A percentile compares a stretch with the other conserved stretches of the same genome.
Evolutionary conservation across 352 stramenopile genomes (phyloP).

Genomic region (Stephanocyclus meneghinianus): DNA sequence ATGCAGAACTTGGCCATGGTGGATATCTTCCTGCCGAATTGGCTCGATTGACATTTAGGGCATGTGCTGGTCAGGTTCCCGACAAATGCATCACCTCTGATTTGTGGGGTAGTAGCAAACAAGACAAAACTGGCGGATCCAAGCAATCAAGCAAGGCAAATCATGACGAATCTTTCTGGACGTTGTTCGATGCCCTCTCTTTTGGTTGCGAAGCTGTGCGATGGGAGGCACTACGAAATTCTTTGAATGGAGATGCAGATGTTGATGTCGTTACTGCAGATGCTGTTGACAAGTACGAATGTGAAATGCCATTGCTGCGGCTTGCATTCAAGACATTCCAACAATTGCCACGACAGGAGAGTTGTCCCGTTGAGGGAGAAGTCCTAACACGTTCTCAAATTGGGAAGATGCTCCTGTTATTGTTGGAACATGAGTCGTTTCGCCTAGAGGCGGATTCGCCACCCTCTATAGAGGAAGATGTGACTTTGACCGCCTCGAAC

Average conservation of each 20-base stretch:
- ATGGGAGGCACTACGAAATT: slow-evolving; percentile 37
- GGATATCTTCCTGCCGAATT: slow-evolving; percentile 73
- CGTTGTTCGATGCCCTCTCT: slow-evolving; percentile 72
- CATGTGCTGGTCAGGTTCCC: slow-evolving; percentile 29
- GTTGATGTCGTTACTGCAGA: slow-evolving; percentile 13
- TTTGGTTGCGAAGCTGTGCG: slow-evolving; percentile 78
- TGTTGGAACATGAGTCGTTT: slow-evolving; percentile 68
- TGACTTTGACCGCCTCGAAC: neutral
- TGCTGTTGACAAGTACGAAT: slow-evolving; percentile 20
- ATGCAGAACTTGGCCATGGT: slow-evolving; percentile 71
- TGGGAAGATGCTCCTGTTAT: slow-evolving; percentile 61
- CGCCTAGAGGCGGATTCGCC: slow-evolving; percentile 57
- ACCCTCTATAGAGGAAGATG: slow-evolving; percentile 17
- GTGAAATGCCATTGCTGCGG: slow-evolving; percentile 55
- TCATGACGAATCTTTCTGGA: slow-evolving; percentile 49
- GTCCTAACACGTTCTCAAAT: slow-evolving; percentile 55
- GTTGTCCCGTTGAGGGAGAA: neutral
- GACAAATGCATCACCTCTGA: slow-evolving; percentile 4
- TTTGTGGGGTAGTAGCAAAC: slow-evolving; percentile 8
- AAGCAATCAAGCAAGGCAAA: neutral
- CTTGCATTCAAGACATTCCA: slow-evolving; percentile 58
- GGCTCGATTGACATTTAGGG: slow-evolving; percentile 65
- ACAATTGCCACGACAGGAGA: slow-evolving; percentile 39
- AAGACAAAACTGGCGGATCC: neutral
- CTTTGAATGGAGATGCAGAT: slow-evolving; percentile 18